Evolutionary conservation across 768 basidiomycete genomes (phyloP).

Genomic region (Candolleomyces eurysporus): DNA sequence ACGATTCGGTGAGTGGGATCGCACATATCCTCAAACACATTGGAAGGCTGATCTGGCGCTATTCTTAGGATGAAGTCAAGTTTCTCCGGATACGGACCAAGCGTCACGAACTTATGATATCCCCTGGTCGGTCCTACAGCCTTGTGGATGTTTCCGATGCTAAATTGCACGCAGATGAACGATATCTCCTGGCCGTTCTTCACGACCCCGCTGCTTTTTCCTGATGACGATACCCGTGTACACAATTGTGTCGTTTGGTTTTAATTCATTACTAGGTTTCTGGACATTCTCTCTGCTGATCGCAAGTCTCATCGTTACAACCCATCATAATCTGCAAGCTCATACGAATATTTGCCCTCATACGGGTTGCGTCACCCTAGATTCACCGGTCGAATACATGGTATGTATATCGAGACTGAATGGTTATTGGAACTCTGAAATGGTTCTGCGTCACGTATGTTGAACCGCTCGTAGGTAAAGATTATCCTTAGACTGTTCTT

Average conservation of each 20-base stretch:
- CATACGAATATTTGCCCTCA: too few relatives aligned
- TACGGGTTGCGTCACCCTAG: too few relatives aligned
- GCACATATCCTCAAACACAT: neutral
- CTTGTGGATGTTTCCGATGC: neutral
- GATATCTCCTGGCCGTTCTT: constrained; percentile 79
- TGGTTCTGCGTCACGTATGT: too few relatives aligned
- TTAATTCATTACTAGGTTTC: neutral
- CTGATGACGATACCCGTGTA: neutral
- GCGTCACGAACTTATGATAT: constrained; percentile 92
- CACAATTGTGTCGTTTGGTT: neutral
- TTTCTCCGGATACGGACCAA: constrained; percentile 91
- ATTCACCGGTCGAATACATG: too few relatives aligned
- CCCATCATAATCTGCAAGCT: too few relatives aligned
- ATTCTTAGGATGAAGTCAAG: constrained; percentile 71
- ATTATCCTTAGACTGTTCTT: too few relatives aligned
- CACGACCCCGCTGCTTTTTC: constrained; percentile 53
- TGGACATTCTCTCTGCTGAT: neutral
- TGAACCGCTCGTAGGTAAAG: too few relatives aligned
- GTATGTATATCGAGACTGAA: too few relatives aligned
- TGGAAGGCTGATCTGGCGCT: neutral
- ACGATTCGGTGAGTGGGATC: constrained; percentile 48
- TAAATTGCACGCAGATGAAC: constrained; percentile 53
- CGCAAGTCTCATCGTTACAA: too few relatives aligned
- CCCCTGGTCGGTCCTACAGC: constrained; percentile 62
- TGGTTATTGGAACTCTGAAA: too few relatives aligned